Base-by-base conservation (phyloP, 1,139 yeast species). In the Debaryomyces subglobosus region DNA sequence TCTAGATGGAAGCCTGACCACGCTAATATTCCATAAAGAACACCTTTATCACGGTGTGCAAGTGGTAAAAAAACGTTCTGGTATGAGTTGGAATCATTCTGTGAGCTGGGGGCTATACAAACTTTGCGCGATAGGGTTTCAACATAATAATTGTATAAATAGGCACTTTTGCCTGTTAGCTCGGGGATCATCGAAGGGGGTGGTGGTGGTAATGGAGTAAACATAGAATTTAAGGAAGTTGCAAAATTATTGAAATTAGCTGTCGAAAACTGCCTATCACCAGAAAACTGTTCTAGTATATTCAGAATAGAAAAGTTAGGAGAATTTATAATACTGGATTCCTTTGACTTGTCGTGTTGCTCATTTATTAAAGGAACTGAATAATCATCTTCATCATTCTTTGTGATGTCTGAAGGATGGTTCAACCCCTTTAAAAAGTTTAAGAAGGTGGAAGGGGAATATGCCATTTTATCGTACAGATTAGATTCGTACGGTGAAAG, bases 1-100 rank as follows among this genome's bases (percentile, higher is more conserved):
- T 83, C 86, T 49, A 80, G 62, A 61, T 84, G 85, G 62, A 82
- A 82, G 0, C 89, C 89, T 1, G 94, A 81, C 94, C 95, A 88
- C 0, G 94, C 90, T 44, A 89, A 67, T 6, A 89, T 74, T 1
- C 87, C 83, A 62, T 84, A 83, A 44, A 89, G 67, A 1, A 87
- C 88, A 0, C 92, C 88, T 37, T 74, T 72, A 57, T 86, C 88
- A 47, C 74, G 71, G 48, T 84, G 84, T 0, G 96, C 94, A 77
- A 89, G 79, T 1, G 95, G 94, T 36, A 89, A 68, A 61, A 88
- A 88, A n/a, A 87, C 84, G 37, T 82, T 82, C 49, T 83, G 79
- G 61, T 84, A 89, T 56, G 85, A 82, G 60, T 88, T 89, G 30
- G 85, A 82, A 30, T 77, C 81, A 44, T 62, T 71, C 66, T 53